Conservation (phyloP, 805 yeast genomes). For the Wickerhamiella nectarea region DNA sequence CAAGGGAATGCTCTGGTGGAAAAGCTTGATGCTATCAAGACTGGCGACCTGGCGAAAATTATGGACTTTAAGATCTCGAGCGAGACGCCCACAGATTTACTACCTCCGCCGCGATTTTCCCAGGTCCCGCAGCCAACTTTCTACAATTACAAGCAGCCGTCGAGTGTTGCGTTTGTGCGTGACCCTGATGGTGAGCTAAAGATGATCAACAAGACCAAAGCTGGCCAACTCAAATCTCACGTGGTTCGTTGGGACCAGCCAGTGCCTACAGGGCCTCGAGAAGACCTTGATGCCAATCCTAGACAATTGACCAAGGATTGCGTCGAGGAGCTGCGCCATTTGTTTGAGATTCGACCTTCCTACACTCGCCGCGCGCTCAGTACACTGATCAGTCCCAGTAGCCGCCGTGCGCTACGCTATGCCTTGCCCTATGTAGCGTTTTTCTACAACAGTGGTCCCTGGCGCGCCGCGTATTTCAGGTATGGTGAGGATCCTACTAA, state of each 20-base stretch:
- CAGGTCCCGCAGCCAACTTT: conserved; percentile 61
- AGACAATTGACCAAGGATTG: conserved; percentile 28
- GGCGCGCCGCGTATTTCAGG: conserved; percentile 74
- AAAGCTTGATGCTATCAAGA: conserved; percentile 28
- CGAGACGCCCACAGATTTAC: conserved; percentile 27
- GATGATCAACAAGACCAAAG: conserved; percentile 24
- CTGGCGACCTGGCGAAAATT: conserved; percentile 32
- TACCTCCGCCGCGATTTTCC: conserved; percentile 81
- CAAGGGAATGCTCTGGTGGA: conserved; percentile 39
- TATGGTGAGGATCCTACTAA: conserved; percentile 67
- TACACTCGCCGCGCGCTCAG: conserved; percentile 69
- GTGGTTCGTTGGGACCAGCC: conserved; percentile 26
- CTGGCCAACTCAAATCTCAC: conserved; percentile 24
- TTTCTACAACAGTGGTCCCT: conserved; percentile 79
- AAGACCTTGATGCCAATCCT: conserved; percentile 33
- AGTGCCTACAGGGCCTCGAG: conserved; percentile 23
- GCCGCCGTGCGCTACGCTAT: conserved; percentile 35
- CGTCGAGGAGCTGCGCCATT: conserved; percentile 25
- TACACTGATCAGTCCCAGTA: conserved; percentile 11
- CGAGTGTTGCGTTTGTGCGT: conserved; percentile 36
- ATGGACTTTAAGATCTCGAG: conserved; percentile 26
- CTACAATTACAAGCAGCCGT: conserved; percentile 66
- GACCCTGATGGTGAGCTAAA: conserved; percentile 38
- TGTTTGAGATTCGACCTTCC: conserved; percentile 63
- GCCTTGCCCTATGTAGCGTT: conserved; percentile 80